Conservation (phyloP, 129 eudicot species). For the Flaveria linearis region DNA sequence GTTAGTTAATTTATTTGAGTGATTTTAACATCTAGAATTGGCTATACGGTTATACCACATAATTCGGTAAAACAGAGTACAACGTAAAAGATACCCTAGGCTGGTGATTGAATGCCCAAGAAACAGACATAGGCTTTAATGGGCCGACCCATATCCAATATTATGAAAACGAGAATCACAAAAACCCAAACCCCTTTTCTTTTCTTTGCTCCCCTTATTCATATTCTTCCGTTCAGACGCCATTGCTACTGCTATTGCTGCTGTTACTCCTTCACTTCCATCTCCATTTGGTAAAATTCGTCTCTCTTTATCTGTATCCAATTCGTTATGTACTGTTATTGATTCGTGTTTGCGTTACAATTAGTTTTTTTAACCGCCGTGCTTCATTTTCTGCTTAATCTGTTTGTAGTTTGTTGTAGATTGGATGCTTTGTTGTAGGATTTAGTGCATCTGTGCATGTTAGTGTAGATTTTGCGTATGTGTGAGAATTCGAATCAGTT, state of each 20-base stretch:
- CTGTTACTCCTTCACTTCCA: background rate
- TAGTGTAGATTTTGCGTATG: background rate
- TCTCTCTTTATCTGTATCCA: background rate
- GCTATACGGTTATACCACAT: too few relatives aligned
- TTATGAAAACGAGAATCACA: background rate
- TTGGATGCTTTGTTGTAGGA: conserved; percentile 1
- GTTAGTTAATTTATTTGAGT: too few relatives aligned
- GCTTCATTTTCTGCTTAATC: background rate
- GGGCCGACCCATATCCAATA: background rate
- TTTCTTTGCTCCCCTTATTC: background rate
- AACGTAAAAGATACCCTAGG: background rate
- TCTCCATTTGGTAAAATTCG: background rate
- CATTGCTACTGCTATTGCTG: background rate
- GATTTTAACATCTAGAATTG: too few relatives aligned
- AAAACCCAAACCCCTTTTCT: background rate
- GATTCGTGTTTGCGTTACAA: background rate
- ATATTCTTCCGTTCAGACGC: conserved; percentile 1
- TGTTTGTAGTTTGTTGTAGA: background rate
- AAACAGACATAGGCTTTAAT: background rate
- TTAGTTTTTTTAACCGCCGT: background rate
- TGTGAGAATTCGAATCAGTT: background rate
- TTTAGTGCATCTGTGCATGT: background rate
- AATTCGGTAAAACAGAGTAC: too few relatives aligned
- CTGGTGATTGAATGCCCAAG: background rate
- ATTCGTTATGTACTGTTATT: background rate